Evolutionary conservation across 2,329 filamentous ascomycete genomes (phyloP), one percentile per base, ranked within the genome.

Genomic region (Acephala macrosclerotiorum): DNA sequence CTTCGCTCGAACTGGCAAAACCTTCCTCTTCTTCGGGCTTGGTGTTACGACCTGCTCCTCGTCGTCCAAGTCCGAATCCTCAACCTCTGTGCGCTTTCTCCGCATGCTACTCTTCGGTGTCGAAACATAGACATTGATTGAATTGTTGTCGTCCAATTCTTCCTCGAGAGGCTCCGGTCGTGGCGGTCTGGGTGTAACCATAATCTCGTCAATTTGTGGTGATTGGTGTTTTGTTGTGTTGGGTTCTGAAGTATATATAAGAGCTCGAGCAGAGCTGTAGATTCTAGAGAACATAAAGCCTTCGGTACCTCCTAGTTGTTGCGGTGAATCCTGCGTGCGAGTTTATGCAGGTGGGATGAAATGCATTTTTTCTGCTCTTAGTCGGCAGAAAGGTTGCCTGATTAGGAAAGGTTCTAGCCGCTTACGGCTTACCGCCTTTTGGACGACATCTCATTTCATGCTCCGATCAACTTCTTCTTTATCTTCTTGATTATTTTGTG

Each of bases 231-330:
- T 18, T 11, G n/a, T 49, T 18, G 49, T n/a, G 8, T 51, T 47
- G 42, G 33, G 26, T 20, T 55, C 9, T 42, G 49, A 2, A 16
- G 29, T 14, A 47, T 40, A 29, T 57, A 38, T 53, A 14, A 57
- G 38, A 9, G 65, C 60, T 71, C 66, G 72, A n/a, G 70, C 72
- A 26, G 72, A 72, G 11, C 65, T 68, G 47, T 70, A 66, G 8
- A 76, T 55, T 68, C 68, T 69, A 9, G 72, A 72, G 51, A 76
- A 71, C 74, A 75, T 75, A 33, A 66, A 58, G 58, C 20, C 61
- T 63, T 35, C 14, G 42, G 36, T 45, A 33, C n/a, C 12, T 53
- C 26, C 11, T 29, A 26, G 33, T 20, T 29, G 49, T n/a, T 14
- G 25, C 25, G 2, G 22, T 29, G 14, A n/a, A 53, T 53, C 14